A percentile compares a stretch with the other conserved stretches of the same genome.
Conservation (phyloP, 2,329 filamentous ascomycete genomes). For the Fusarium torulosum region DNA sequence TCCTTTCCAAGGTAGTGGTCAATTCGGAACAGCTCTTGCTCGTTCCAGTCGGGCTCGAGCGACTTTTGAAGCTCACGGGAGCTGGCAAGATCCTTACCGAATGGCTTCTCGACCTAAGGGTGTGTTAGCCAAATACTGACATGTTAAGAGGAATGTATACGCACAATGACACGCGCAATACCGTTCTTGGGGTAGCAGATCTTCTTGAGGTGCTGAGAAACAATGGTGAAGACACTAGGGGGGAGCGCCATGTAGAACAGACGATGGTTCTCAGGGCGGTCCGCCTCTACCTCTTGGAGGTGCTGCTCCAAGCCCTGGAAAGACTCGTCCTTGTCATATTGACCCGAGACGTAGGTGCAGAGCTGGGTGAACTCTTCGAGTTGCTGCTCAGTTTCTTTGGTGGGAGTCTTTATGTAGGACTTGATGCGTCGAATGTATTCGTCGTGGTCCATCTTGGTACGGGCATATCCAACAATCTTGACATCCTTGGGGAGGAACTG, state of each 20-base stretch:
- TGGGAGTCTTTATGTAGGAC: conserved; percentile 98
- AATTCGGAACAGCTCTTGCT: conserved; percentile 98
- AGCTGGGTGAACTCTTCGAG: conserved; percentile 88
- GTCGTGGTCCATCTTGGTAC: conserved; percentile 98
- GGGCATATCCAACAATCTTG: conserved; percentile 97
- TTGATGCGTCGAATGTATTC: conserved; percentile 95
- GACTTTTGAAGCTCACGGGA: conserved; percentile 95
- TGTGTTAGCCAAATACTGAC: conserved; percentile 34
- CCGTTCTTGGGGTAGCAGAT: conserved; percentile 95
- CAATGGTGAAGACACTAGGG: conserved; percentile 96
- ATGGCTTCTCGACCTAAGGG: conserved; percentile 94
- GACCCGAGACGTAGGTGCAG: conserved; percentile 95
- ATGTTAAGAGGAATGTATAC: conserved; percentile 15
- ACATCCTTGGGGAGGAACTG: conserved; percentile 98
- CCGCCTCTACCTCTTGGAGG: conserved; percentile 85
- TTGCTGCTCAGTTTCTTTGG: conserved; percentile 96
- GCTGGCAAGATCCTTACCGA: conserved; percentile 95
- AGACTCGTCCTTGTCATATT: conserved; percentile 97
- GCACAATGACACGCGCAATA: conserved; percentile 91
- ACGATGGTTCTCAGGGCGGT: conserved; percentile 84
- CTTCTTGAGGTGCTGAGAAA: conserved; percentile 96
- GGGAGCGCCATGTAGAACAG: conserved; percentile 99
- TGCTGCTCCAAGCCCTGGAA: conserved; percentile 89
- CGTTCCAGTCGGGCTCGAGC: conserved; percentile 96
- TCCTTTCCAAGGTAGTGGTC: conserved; percentile 99